Base-by-base conservation (phyloP, 768 basidiomycete genomes). In the Podaxis sp. region DNA sequence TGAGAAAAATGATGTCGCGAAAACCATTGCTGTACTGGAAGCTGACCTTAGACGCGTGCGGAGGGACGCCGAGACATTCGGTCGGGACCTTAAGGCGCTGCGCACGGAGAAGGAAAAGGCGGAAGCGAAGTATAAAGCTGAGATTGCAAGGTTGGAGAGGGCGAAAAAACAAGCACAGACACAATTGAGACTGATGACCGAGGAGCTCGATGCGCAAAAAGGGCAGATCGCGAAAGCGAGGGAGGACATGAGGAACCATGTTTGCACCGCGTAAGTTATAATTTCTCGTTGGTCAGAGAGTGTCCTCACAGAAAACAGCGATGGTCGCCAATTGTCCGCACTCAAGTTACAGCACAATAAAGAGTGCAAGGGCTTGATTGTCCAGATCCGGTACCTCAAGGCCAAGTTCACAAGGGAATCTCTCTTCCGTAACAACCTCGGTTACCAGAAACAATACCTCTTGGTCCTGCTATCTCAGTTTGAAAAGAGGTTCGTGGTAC, bases 351-450 rank as follows among this genome's bases (percentile, higher is more conserved):
- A 85, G 71, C 92, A 94, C 69, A 91, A 90, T 63, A 84, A 85
- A 63, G 94, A 98, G 70, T 90, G 90, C 77, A 95, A 94, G 69
- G 93, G 93, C 7, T 77, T 98, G 18, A 86, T 98, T 52, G 84
- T 92, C 6, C 93, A 97, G 71, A 93, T 97, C 61, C 83, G 81
- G 44, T 98, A 97, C 73, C 79, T 98, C 65, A 96, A 98, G 71
- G 89, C 90, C 57, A 93, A 93, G 69, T 95, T 88, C 72, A 89
- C 85, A 2, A 83, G 96, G 25, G 97, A 99, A 74, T 83, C 87
- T 9, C 79, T 80, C 0, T 84, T 97, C 78, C 83, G 96, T 36
- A 79, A 78, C 61, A 87, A 87, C 65, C 78, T 98, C 48, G 78
- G 81, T 14, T 87, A 93, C 67, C 97, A 98, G 76, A 99, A 99